Percentiles rank a stretch among this genome's conserved stretches.
These are phyloP conservation scores for Trichoderma asperellum DNA, from an alignment of 2,329 filamentous ascomycete genomes.

Conservation along the genomic window DNA sequence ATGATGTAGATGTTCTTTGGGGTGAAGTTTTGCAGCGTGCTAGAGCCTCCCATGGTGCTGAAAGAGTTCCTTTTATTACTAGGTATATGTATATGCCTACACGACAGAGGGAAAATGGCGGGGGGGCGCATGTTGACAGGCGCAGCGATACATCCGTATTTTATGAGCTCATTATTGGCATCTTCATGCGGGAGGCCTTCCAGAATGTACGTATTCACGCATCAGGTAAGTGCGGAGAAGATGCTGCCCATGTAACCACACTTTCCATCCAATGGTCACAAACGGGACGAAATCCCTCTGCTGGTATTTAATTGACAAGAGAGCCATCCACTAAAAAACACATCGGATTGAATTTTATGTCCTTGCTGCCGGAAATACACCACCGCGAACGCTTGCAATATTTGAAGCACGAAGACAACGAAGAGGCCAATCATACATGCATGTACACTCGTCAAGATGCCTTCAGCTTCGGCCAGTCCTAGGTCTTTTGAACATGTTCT, in stretches of 20 bases:
- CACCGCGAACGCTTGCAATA: background rate
- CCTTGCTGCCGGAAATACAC: background rate
- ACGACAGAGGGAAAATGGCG: background rate
- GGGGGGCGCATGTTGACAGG: background rate
- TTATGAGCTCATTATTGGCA: background rate
- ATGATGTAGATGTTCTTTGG: constrained; percentile 46
- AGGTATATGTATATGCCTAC: background rate
- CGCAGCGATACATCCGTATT: background rate
- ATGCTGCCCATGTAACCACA: background rate
- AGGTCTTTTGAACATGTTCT: constrained; percentile 19
- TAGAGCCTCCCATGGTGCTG: background rate
- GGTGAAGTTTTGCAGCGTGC: background rate
- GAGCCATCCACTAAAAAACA: background rate
- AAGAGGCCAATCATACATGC: background rate
- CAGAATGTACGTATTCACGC: background rate
- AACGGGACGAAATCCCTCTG: background rate
- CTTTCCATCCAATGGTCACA: background rate
- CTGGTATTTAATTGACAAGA: background rate
- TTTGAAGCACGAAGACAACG: background rate
- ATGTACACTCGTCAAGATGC: background rate
- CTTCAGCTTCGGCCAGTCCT: background rate
- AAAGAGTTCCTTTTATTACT: background rate
- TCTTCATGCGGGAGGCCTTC: constrained; percentile 19
- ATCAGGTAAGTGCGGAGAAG: constrained; percentile 17
- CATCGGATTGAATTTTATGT: background rate